Conservation (phyloP, 495 filamentous ascomycete genomes). For the Haplographium delicatum region DNA sequence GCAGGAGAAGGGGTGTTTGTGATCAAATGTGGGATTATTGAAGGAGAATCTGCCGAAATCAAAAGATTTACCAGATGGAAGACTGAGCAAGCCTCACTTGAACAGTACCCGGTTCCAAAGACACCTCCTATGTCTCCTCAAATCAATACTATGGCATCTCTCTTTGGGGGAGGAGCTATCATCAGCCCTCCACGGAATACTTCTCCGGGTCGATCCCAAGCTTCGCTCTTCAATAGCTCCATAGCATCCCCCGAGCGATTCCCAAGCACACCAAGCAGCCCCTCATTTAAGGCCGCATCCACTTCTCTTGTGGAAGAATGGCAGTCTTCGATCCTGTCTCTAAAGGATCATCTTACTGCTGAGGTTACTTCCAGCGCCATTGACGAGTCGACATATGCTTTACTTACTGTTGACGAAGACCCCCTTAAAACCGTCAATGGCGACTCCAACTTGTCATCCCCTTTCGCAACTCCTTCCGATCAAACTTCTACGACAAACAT, state of each 20-base stretch:
- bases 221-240: conserved; percentile 20
- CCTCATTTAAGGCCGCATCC: neutral
- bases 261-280: conserved; percentile 15
- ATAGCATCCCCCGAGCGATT: conserved; percentile 18
- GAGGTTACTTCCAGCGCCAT: conserved; percentile 67
- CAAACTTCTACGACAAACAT: conserved; percentile 40
- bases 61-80: conserved; percentile 28
- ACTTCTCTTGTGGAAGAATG: conserved; percentile 46
- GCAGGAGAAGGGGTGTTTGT: conserved; percentile 73
- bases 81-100: conserved; percentile 21
- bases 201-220: conserved; percentile 16
- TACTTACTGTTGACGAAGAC: conserved; percentile 70
- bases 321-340: conserved; percentile 53
- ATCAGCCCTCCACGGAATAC: conserved; percentile 16
- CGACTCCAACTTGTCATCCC: conserved; percentile 50
- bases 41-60: conserved; percentile 38
- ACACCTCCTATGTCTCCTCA: conserved; percentile 24
- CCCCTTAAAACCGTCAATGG: conserved; percentile 55
- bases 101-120: conserved; percentile 24
- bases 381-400: conserved; percentile 70
- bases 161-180: conserved; percentile 32
- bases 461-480: conserved; percentile 49
- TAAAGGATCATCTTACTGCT: conserved; percentile 44
- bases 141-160: conserved; percentile 26
- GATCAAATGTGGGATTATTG: conserved; percentile 57